These are phyloP conservation scores for Euphorbia tirucalli DNA, from an alignment of 345 rosid genomes.

Conservation along the genomic window DNA sequence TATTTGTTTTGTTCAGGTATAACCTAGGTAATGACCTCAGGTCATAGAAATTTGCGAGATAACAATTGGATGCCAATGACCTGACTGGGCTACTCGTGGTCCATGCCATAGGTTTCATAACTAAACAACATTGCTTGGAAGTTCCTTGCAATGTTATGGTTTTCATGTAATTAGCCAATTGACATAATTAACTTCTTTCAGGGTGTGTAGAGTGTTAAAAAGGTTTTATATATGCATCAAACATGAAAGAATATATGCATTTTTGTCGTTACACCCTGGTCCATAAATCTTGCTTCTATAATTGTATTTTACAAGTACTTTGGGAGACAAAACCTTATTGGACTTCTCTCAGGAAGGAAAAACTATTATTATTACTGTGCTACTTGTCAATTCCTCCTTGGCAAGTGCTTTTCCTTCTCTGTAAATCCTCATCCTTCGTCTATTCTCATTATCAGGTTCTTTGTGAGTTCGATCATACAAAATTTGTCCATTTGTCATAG, in stretches of 20 bases:
- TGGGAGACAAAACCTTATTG: background rate
- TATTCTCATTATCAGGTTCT: constrained; percentile 1
- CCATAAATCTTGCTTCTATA: background rate
- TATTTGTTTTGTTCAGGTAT: background rate
- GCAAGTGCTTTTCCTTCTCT: background rate
- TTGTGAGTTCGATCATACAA: background rate
- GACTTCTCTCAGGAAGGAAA: background rate
- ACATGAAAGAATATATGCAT: background rate
- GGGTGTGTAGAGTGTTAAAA: background rate
- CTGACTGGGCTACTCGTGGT: background rate
- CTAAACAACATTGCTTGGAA: background rate
- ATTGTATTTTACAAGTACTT: background rate
- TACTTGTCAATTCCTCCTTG: background rate
- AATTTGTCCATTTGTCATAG: background rate
- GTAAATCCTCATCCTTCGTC: background rate
- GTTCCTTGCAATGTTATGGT: background rate
- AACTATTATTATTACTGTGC: background rate
- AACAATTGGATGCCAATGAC: constrained; percentile 7
- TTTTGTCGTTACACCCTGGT: background rate
- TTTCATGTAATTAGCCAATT: constrained; percentile 3
- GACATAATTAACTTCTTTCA: background rate
- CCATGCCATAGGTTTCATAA: constrained; percentile 2
- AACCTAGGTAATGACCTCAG: background rate
- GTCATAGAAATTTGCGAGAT: background rate
- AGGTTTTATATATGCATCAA: background rate